Conservation (phyloP, 2,329 filamentous ascomycete species). For the Curvularia hawaiiensis region DNA sequence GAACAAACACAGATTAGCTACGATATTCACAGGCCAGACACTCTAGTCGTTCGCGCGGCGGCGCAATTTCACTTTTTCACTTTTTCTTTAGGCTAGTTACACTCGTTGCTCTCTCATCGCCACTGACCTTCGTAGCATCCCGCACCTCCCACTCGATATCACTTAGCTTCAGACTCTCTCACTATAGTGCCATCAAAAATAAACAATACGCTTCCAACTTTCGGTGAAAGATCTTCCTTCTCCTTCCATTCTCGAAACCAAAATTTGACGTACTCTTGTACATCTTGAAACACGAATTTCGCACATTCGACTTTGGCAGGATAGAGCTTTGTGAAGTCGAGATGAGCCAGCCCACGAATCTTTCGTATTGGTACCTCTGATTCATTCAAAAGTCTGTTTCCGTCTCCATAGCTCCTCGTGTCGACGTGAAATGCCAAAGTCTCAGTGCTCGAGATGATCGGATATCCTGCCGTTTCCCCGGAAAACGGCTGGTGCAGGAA, state of each 20-base stretch:
- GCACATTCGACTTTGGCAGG: slow-evolving; percentile 1
- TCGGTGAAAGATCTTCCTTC: background rate
- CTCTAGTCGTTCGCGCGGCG: too few relatives aligned
- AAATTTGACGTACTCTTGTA: background rate
- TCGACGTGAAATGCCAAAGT: slow-evolving; percentile 15
- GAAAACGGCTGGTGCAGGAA: background rate
- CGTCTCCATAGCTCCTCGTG: slow-evolving; percentile 6
- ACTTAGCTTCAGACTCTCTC: background rate
- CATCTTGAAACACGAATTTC: background rate
- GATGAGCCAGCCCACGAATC: slow-evolving; percentile 16
- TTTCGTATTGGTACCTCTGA: slow-evolving; percentile 18
- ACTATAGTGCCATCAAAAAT: background rate
- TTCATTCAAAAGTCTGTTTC: slow-evolving; percentile 10
- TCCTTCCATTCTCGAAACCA: background rate
- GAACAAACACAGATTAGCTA: too few relatives aligned
- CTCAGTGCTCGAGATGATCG: slow-evolving; percentile 1
- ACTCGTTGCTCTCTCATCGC: too few relatives aligned
- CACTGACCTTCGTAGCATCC: background rate
- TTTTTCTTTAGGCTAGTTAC: too few relatives aligned
- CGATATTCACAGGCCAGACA: too few relatives aligned
- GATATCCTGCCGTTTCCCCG: background rate
- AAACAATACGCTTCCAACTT: background rate
- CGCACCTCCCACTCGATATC: background rate
- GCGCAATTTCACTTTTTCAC: too few relatives aligned
- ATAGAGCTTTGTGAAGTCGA: slow-evolving; percentile 18